A percentile compares a stretch with the other conserved stretches of the same genome.
These are phyloP conservation scores for Lathyrus tuberosus DNA, from an alignment of 306 rosid species.

Conservation along the genomic window DNA sequence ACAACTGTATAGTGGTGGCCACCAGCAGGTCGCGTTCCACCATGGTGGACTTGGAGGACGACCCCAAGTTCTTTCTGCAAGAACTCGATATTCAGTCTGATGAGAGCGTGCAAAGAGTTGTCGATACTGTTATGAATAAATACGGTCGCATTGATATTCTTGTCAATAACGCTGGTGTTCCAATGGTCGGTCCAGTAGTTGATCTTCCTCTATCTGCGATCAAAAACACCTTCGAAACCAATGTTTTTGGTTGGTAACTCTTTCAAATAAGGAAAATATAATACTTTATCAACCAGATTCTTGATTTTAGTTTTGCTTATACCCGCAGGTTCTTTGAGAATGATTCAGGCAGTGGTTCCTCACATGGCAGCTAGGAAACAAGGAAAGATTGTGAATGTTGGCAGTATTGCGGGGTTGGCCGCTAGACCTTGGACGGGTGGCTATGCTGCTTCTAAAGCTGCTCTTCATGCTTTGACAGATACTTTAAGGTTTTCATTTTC, in stretches of 20 bases:
- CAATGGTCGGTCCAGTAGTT: constrained; percentile 74
- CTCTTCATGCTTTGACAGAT: constrained; percentile 76
- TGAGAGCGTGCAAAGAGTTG: constrained; percentile 56
- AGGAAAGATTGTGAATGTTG: constrained; percentile 82
- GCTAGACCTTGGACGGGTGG: constrained; percentile 84
- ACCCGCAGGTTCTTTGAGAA: constrained; percentile 69
- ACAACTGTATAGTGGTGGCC: constrained; percentile 68
- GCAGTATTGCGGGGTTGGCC: constrained; percentile 69
- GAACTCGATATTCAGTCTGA: constrained; percentile 81
- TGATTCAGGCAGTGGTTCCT: constrained; percentile 88
- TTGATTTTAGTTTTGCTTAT: background rate
- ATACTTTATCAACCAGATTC: background rate
- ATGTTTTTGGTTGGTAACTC: constrained; percentile 61
- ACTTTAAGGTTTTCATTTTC: constrained; percentile 57
- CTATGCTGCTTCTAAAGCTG: constrained; percentile 79
- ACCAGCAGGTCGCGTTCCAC: constrained; percentile 59
- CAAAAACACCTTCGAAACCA: constrained; percentile 67
- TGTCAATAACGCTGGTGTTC: constrained; percentile 86
- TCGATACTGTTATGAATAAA: constrained; percentile 48
- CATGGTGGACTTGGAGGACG: constrained; percentile 62
- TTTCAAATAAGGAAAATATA: background rate
- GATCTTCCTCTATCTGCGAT: constrained; percentile 68
- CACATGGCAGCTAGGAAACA: constrained; percentile 73
- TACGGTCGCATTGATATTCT: constrained; percentile 72
- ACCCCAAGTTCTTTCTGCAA: constrained; percentile 53